Percentiles rank a stretch among this genome's conserved stretches.
phyloP scores from a whole-genome alignment of 306 rosid species.

The Gastrolobium bilobum region DNA sequence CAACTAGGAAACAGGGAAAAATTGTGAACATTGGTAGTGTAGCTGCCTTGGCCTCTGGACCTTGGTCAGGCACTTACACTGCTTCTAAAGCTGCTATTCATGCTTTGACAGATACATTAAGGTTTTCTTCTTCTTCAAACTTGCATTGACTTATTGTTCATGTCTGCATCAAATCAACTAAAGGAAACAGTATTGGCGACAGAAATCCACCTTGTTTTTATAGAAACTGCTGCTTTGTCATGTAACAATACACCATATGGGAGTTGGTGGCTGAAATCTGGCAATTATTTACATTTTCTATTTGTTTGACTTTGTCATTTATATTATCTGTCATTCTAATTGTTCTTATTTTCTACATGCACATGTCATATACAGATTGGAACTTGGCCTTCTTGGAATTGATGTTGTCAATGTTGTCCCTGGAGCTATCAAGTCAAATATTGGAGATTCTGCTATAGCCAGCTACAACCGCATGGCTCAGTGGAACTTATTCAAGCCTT shows the following conservation, averaged over 20 bases:
- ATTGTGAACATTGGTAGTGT: conserved; percentile 86
- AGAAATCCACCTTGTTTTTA: conserved; percentile 8
- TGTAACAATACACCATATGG: neutral
- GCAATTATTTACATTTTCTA: conserved; percentile 6
- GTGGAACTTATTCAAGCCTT: conserved; percentile 74
- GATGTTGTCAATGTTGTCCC: conserved; percentile 86
- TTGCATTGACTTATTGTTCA: conserved; percentile 12
- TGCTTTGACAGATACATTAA: conserved; percentile 75
- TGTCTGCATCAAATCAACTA: conserved; percentile 18
- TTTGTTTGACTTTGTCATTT: neutral
- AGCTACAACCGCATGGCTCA: conserved; percentile 76
- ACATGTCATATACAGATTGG: conserved; percentile 58
- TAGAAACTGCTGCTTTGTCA: neutral
- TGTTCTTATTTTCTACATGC: neutral
- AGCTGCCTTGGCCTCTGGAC: conserved; percentile 75
- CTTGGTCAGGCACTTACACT: conserved; percentile 82
- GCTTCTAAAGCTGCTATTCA: conserved; percentile 92
- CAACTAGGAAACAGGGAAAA: conserved; percentile 73
- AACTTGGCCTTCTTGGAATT: conserved; percentile 80
- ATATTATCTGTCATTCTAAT: neutral
- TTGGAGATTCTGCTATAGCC: conserved; percentile 66
- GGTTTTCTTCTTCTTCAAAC: conserved; percentile 56
- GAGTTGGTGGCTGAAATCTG: neutral
- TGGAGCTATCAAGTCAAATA: conserved; percentile 81
- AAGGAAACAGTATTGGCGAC: neutral